Conservation (phyloP, 176 grass and related monocot genomes). For the barley (Hordeum vulgare) region DNA sequence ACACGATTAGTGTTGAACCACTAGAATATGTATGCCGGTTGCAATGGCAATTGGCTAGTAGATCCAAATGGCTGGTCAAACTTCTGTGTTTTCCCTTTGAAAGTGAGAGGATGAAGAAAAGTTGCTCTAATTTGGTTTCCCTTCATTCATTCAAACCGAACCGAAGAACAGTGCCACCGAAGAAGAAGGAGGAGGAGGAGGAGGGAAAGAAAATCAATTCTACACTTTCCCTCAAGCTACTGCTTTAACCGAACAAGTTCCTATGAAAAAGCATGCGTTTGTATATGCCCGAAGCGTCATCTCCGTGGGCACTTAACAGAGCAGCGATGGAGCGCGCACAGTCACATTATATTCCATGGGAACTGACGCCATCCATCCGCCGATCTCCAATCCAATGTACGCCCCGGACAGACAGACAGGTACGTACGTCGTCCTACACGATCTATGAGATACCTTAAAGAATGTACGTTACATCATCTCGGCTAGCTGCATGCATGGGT, state of each 20-base stretch:
- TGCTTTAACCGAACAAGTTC: neutral
- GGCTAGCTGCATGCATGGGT: slow-evolving; percentile 11
- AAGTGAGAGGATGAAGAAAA: too few species aligned
- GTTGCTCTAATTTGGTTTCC: too few species aligned
- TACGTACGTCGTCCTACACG: slow-evolving; percentile 9
- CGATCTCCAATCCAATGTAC: neutral
- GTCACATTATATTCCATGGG: neutral
- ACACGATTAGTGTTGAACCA: too few species aligned
- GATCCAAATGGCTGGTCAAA: too few species aligned
- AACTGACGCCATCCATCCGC: neutral
- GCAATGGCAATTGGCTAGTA: too few species aligned
- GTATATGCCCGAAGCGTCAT: neutral
- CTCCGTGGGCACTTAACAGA: neutral
- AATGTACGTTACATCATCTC: slow-evolving; percentile 22
- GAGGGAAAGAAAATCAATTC: neutral
- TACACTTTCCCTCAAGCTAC: neutral
- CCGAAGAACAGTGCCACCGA: too few species aligned
- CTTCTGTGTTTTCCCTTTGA: too few species aligned
- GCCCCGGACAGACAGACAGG: neutral
- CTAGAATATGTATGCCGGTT: too few species aligned
- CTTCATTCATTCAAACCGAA: too few species aligned
- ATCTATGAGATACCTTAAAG: slow-evolving; percentile 31
- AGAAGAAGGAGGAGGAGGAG: too few species aligned
- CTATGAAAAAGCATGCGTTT: neutral
- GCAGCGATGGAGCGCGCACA: neutral